These are phyloP conservation scores for Ascochyta clinopodiicola DNA, from an alignment of 2,329 filamentous ascomycete genomes.

Conservation along the genomic window DNA sequence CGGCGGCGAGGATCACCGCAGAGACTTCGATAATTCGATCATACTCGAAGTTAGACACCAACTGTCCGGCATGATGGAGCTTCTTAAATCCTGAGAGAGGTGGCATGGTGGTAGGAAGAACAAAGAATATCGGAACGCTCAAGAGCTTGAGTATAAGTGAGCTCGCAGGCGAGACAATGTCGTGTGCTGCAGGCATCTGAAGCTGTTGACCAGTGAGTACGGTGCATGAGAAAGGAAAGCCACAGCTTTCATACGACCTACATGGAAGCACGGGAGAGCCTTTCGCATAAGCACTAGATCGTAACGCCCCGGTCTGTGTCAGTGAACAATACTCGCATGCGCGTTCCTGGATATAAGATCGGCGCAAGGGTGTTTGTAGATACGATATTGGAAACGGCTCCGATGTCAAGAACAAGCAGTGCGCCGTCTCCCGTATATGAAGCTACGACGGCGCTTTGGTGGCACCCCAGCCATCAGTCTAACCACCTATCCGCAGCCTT, in stretches of 20 bases:
- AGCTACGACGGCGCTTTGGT: constrained; percentile 10
- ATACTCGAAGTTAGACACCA: background rate
- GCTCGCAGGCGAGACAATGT: constrained; percentile 34
- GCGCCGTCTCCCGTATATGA: constrained; percentile 18
- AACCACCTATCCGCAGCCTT: constrained; percentile 6
- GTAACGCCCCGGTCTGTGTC: constrained; percentile 34
- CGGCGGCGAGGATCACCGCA: background rate
- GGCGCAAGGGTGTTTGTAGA: constrained; percentile 42
- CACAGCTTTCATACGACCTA: constrained; percentile 45
- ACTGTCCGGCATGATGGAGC: background rate
- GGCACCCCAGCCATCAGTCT: constrained; percentile 9
- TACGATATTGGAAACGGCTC: constrained; percentile 20
- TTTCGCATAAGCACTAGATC: constrained; percentile 46
- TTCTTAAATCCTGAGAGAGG: constrained; percentile 24
- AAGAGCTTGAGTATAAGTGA: constrained; percentile 27
- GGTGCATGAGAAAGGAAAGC: constrained; percentile 21
- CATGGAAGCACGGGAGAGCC: constrained; percentile 39
- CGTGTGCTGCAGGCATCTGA: constrained; percentile 38
- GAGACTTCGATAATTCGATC: background rate
- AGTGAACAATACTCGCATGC: constrained; percentile 33
- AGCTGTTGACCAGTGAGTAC: constrained; percentile 41
- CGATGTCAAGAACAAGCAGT: constrained; percentile 24
- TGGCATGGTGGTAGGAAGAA: constrained; percentile 37
- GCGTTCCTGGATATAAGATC: constrained; percentile 34
- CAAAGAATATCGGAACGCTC: constrained; percentile 18